Percentiles rank a stretch among this genome's conserved stretches.
Conservation (phyloP, 306 rosid genomes). For the Senna siamea region DNA sequence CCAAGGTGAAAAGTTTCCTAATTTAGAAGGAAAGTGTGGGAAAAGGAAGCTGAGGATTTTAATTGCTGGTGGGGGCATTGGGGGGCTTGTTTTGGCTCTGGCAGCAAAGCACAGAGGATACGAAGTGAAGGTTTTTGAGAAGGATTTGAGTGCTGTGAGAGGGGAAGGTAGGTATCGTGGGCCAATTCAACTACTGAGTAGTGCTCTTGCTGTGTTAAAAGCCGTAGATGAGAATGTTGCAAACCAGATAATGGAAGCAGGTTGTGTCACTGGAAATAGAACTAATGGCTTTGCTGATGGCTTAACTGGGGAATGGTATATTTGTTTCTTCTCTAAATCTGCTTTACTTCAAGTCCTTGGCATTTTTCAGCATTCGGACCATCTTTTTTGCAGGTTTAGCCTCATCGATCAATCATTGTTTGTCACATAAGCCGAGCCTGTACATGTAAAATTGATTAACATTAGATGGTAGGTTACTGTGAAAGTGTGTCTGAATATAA, state of each 20-base stretch:
- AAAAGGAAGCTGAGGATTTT: slow-evolving; percentile 37
- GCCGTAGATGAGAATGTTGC: slow-evolving; percentile 47
- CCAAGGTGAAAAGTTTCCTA: slow-evolving; percentile 29
- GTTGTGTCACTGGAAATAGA: slow-evolving; percentile 56
- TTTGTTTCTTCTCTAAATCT: background rate
- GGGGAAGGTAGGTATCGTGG: slow-evolving; percentile 56
- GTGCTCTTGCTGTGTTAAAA: slow-evolving; percentile 50
- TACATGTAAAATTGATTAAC: too few relatives aligned
- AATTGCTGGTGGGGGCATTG: slow-evolving; percentile 52
- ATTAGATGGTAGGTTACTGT: too few relatives aligned
- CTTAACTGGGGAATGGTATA: slow-evolving; percentile 52
- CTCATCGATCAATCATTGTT: too few relatives aligned
- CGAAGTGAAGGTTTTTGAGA: slow-evolving; percentile 51
- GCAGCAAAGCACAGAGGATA: slow-evolving; percentile 49
- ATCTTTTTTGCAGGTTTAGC: background rate
- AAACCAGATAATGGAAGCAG: slow-evolving; percentile 41
- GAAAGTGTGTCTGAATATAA: too few relatives aligned
- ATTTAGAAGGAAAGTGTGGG: slow-evolving; percentile 18
- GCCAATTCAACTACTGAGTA: slow-evolving; percentile 51
- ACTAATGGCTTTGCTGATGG: slow-evolving; percentile 61
- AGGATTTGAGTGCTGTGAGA: slow-evolving; percentile 51
- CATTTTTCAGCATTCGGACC: too few relatives aligned
- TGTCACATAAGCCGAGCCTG: too few relatives aligned
- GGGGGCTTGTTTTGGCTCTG: slow-evolving; percentile 50
- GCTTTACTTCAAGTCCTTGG: background rate